A percentile compares a stretch with the other conserved stretches of the same genome.
Evolutionary conservation across 495 filamentous ascomycete species (phyloP).

Genomic region (Daldinia loculata): DNA sequence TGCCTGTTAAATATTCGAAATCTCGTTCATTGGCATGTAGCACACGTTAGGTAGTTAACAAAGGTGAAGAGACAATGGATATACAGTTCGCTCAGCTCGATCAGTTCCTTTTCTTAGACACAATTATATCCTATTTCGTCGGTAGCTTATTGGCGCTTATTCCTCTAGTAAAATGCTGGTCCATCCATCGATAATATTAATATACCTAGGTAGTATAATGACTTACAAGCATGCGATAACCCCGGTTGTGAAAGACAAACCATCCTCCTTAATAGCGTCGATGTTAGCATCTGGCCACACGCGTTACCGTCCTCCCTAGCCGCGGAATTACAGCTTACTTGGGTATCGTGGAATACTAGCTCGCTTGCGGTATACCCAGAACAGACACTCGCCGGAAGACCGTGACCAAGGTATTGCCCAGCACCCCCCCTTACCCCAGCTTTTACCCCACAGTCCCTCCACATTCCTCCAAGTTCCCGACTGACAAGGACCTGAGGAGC

Average conservation of each 20-base stretch:
- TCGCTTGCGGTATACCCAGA: constrained; percentile 19
- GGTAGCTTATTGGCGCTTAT: background rate
- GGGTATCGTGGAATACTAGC: constrained; percentile 7
- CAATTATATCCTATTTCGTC: background rate
- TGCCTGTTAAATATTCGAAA: too few relatives aligned
- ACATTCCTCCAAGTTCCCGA: constrained; percentile 2
- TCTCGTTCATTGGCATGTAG: too few relatives aligned
- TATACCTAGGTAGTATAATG: background rate
- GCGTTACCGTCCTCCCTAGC: constrained; percentile 7
- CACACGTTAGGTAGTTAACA: too few relatives aligned
- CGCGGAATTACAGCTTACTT: constrained; percentile 21
- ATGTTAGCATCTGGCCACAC: constrained; percentile 2
- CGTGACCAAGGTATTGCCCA: constrained; percentile 2
- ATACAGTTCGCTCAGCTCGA: background rate
- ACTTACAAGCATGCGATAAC: background rate
- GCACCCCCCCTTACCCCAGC: constrained; percentile 27
- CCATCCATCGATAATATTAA: background rate
- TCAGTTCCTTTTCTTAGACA: background rate
- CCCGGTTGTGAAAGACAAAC: background rate
- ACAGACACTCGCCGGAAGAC: constrained; percentile 10
- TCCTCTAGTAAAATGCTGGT: constrained; percentile 1
- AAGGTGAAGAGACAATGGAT: background rate
- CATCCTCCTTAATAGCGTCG: background rate
- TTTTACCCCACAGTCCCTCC: constrained; percentile 29
- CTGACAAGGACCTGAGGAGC: constrained; percentile 7